Evolutionary conservation across 2,329 filamentous ascomycete genomes (phyloP).

Genomic region (Thelonectria olida): DNA sequence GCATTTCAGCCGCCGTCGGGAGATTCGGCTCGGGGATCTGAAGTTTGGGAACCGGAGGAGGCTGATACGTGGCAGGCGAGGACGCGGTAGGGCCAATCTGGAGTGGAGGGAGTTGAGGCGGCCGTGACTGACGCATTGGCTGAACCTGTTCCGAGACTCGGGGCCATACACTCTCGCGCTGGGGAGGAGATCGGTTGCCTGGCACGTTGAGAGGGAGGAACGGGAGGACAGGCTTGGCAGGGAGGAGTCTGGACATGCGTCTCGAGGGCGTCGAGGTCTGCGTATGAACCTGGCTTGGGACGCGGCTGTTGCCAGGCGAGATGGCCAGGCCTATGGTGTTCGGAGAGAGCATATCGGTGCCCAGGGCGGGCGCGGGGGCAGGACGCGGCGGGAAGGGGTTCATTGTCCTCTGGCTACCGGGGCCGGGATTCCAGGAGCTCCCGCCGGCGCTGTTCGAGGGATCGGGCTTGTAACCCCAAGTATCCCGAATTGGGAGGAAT

Average conservation of each 20-base stretch:
- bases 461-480: constrained; percentile 46
- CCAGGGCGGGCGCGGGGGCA: constrained; percentile 38
- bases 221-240: constrained; percentile 56
- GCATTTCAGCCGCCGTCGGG: constrained; percentile 3
- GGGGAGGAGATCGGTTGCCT: constrained; percentile 28
- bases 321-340: constrained; percentile 57
- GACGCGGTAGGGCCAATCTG: constrained; percentile 17
- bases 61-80: constrained; percentile 27
- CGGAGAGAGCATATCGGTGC: constrained; percentile 42
- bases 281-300: constrained; percentile 31
- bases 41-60: constrained; percentile 39
- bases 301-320: constrained; percentile 42
- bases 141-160: constrained; percentile 19
- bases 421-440: constrained; percentile 41
- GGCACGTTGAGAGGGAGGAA: constrained; percentile 25
- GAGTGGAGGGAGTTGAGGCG: constrained; percentile 23
- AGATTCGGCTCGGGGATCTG: constrained; percentile 37
- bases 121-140: constrained; percentile 10
- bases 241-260: constrained; percentile 55
- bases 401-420: constrained; percentile 31
- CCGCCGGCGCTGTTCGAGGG: constrained; percentile 34
- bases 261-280: constrained; percentile 38
- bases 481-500: constrained; percentile 50
- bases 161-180: constrained; percentile 23
- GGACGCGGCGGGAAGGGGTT: constrained; percentile 31